Evolutionary conservation across 2,329 filamentous ascomycete genomes (phyloP), one percentile per base, ranked within the genome.

Genomic region (Neonectria faginata): DNA sequence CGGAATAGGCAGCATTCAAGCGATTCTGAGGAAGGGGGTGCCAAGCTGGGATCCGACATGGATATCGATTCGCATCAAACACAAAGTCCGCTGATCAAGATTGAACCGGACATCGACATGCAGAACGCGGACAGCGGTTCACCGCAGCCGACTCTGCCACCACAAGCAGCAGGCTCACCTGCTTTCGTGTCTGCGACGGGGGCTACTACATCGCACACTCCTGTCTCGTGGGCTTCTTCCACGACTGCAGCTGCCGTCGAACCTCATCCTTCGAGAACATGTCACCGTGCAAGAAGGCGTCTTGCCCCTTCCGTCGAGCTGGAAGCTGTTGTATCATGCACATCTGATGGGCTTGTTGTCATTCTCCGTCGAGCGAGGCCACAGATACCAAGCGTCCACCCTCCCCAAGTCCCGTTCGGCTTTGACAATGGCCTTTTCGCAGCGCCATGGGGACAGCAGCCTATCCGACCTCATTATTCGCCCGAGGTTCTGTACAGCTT

Each of bases 261-360:
- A n/a, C 54, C 62, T 29, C 59, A 47, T 5, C 31, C 56, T 10
- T 44, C 20, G 27, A 60, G 58, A 25, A n/a, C 53, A 9, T 60
- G 47, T 16, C 64, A 53, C 20, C 65, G 58, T 9, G 50, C 60
- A 25, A 51, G 57, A 29, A 57, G 51, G 36, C 64, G 66, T 70
- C 72, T 74, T 0, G 75, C 81, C 7, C 79, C 79, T 2, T 83
- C 84, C 1, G 83, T 93, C 56, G 92, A 97, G 79, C 82, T 97
- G 4, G 93, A 97, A 79, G 93, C 93, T 2, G 92, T 97, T n/a
- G 90, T 97, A 5, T 97, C 93, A 0, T 97, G 93, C 79, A 93
- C 93, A 2, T 97, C 93, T 0, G 93, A 97, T 76, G 93, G 93
- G 1, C 82, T 97, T 0, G 92, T 97, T 2, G 92, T 97, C 8